These are phyloP conservation scores for Protomyces arabidopsidicola DNA, from an alignment of 1,139 yeast genomes.

Conservation along the genomic window DNA sequence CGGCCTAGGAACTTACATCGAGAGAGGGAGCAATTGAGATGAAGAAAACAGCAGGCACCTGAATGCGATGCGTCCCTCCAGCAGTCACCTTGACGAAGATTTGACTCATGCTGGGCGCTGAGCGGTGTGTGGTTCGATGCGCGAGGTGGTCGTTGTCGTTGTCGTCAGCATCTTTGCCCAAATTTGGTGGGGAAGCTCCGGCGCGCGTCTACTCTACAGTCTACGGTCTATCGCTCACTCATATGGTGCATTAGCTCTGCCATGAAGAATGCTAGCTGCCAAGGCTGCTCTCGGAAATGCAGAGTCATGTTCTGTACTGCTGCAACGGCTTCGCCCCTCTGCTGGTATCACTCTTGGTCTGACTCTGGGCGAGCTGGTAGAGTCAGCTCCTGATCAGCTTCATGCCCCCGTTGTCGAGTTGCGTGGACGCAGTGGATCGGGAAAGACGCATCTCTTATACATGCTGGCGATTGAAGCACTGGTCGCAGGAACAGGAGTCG, in stretches of 20 bases:
- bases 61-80: not conserved
- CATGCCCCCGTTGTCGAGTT: constrained; percentile 2
- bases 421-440: constrained; percentile 27
- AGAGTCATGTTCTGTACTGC: not conserved
- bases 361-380: not conserved
- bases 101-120: not conserved
- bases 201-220: too few species aligned
- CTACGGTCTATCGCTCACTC: too few species aligned
- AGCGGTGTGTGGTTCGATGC: not conserved
- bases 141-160: too few species aligned
- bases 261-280: not conserved
- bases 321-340: not conserved
- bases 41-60: not conserved
- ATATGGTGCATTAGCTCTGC: too few species aligned
- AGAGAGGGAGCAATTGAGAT: too few species aligned
- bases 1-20: not conserved
- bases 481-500: constrained; percentile 8
- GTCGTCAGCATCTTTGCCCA: too few species aligned
- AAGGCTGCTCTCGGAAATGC: not conserved
- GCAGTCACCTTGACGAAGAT: not conserved
- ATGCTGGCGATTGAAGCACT: constrained; percentile 20
- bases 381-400: not conserved
- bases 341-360: not conserved
- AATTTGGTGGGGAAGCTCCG: too few species aligned
- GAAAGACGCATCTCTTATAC: constrained; percentile 29